Base-by-base conservation (phyloP, 2,329 filamentous ascomycete genomes). In the Exophiala dermatitidis region DNA sequence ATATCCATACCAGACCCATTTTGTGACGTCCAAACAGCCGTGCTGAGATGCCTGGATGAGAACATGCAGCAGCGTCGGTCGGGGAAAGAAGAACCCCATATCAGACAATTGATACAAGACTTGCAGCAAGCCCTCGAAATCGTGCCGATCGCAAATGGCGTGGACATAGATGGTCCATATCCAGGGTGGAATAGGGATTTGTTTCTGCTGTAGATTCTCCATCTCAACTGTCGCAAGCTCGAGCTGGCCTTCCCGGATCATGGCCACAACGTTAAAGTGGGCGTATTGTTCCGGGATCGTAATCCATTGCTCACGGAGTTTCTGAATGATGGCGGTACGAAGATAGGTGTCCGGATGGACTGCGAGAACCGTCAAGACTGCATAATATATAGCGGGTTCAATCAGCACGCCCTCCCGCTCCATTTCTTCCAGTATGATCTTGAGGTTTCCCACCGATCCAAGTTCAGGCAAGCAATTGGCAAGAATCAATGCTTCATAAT, bases 271-370 rank as follows among this genome's bases (percentile, higher is more conserved):
- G 19, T 94, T 75, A 64, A 80, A 81, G 62, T 86, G 80, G 65
- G 79, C 80, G 5, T 83, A 85, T 4, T 77, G 74, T 7, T 76
- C 78, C 40, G 76, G 81, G 5, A 87, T 71, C 5, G 74, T 72
- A 48, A 86, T 77, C 86, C 89, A 95, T 58, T 81, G 77, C 52
- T 81, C 76, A 63, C 81, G 81, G 44, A 76, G 63, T 52, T 84
- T 83, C 50, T 80, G 72, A 37, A 96, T 72, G 2, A 95, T 77
- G 34, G 84, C 77, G 49, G 80, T 78, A 34, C 90, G 83, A 28
- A 93, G 72, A 4, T 89, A 61, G 62, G 94, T 91, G 68, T 97
- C 87, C 0, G 91, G 88, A 66, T 97, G 93, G 5, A 93, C 80
- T 0, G 87, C 81, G 28, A 96, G 75, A 66, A 85, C 83, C 68